These are phyloP conservation scores for Ustilago nuda DNA, from an alignment of 1,284 basidiomycete species.

Conservation along the genomic window DNA sequence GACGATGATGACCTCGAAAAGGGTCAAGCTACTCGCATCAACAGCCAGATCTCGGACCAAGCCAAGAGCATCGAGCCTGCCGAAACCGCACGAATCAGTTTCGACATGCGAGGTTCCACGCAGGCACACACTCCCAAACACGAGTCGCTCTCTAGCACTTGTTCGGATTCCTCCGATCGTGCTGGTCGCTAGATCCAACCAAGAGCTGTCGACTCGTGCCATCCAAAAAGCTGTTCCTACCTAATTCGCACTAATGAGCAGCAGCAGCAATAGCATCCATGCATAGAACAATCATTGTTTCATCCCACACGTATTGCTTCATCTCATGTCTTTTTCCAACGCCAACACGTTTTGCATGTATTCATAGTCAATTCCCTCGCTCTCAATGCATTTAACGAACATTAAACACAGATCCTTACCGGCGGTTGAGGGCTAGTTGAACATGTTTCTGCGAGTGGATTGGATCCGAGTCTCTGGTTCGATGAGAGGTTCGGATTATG, in stretches of 20 bases:
- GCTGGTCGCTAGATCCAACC: neutral
- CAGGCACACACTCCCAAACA: slow-evolving; percentile 11
- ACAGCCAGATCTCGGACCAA: slow-evolving; percentile 7
- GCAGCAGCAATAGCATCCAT: neutral
- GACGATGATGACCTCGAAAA: slow-evolving; percentile 29
- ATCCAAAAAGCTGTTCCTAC: neutral
- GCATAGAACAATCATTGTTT: neutral
- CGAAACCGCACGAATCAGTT: slow-evolving; percentile 8
- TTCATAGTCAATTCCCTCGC: neutral
- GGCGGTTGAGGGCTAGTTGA: neutral
- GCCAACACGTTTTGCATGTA: slow-evolving; percentile 1
- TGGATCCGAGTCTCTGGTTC: neutral
- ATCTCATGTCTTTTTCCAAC: neutral
- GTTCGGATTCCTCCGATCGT: neutral
- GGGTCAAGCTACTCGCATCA: slow-evolving; percentile 18
- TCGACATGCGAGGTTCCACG: slow-evolving; percentile 16
- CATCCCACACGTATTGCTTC: slow-evolving; percentile 1
- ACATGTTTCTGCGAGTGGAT: too few relatives aligned
- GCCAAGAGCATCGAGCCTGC: slow-evolving; percentile 6
- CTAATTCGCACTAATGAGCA: neutral
- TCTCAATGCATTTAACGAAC: neutral
- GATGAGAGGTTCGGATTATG: neutral
- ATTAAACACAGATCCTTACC: neutral
- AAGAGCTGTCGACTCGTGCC: neutral
- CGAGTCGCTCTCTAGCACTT: slow-evolving; percentile 9